Base-by-base conservation (phyloP, 78 protist genomes). In the Protostelium mycophagum region DNA sequence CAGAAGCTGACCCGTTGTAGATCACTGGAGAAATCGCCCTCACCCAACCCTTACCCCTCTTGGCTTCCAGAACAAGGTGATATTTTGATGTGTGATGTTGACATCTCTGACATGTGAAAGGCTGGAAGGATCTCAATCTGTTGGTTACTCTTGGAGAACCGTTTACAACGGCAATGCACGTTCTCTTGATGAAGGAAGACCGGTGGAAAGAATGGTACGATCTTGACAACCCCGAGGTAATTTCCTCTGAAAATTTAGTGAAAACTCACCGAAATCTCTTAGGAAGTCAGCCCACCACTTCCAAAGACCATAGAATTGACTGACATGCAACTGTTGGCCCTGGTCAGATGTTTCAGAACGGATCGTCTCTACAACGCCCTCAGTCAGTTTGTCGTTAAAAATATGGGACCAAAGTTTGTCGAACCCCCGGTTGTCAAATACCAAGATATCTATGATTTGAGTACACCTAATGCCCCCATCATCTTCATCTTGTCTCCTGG, bases 401-500 rank as follows among this genome's bases (percentile, higher is more conserved):
- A 5, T 28, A 35, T 97, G 89, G 90, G 95, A 83, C 95, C 88
- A 63, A 1, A 86, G 28, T 97, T 36, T 85, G 91, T 94, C 16
- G 0, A 38, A 84, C 97, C 97, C n/a, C 98, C 98, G 28, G 96
- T 94, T n/a, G 88, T 95, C 39, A n/a, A 34, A 29, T 95, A 88
- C 90, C 35, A 73, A 37, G 37, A 29, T 28, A 84, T 98, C 83
- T 95, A 51, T 86, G 63, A 83, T 36, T 91, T 89, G 89, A 34
- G 87, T 35, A 34, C 96, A 73, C 25, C 90, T 38, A 5, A 0
- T 0, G 0, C 93, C 31, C 99, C 99, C 28, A 92, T 98, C 51
- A 94, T 98, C 28, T 98, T 97, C 87, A 85, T 98, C 63, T 92
- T 97, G 31, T 86, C 95, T 5, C 98, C 98, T 1, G 99, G 99